Evolutionary conservation across 176 grass and related monocot genomes (phyloP).

Genomic region (Phoenix dactylifera): DNA sequence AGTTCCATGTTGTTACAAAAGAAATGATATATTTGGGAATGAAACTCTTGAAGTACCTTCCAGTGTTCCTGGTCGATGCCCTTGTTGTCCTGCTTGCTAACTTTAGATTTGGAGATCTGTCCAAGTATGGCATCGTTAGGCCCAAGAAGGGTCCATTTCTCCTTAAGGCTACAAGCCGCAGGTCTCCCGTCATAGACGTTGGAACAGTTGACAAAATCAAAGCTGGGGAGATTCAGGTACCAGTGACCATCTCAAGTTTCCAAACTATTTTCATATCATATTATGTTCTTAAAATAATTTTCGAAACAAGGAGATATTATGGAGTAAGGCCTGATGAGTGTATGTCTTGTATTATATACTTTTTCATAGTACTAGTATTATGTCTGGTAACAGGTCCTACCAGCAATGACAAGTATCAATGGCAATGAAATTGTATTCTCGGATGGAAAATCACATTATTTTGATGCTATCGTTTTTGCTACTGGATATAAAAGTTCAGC

Average conservation of each 20-base stretch:
- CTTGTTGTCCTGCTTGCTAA: conserved; percentile 15
- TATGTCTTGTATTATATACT: not conserved
- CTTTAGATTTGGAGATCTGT: conserved; percentile 31
- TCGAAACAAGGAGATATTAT: not conserved
- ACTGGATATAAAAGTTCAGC: conserved; percentile 37
- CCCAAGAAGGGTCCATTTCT: conserved; percentile 24
- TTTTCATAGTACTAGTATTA: not conserved
- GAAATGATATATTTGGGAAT: conserved; percentile 36
- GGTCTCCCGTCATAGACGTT: conserved; percentile 29
- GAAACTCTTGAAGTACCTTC: conserved; percentile 19
- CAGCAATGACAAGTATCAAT: not conserved
- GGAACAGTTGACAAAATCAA: conserved; percentile 30
- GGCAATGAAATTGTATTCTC: conserved; percentile 20
- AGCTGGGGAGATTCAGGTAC: conserved; percentile 28
- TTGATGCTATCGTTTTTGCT: conserved; percentile 32
- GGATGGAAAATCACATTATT: not conserved
- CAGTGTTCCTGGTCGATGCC: conserved; percentile 14
- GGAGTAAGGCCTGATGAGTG: not conserved
- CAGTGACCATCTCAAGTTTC: not conserved
- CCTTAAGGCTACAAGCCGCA: conserved; percentile 14
- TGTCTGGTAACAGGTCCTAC: not conserved
- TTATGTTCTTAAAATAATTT: not conserved
- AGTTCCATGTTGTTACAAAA: conserved; percentile 43
- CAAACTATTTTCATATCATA: not conserved
- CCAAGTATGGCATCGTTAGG: conserved; percentile 34